Evolutionary conservation across 2,329 filamentous ascomycete genomes (phyloP), one percentile per base, ranked within the genome.

Genomic region (Orbilia oligospora): DNA sequence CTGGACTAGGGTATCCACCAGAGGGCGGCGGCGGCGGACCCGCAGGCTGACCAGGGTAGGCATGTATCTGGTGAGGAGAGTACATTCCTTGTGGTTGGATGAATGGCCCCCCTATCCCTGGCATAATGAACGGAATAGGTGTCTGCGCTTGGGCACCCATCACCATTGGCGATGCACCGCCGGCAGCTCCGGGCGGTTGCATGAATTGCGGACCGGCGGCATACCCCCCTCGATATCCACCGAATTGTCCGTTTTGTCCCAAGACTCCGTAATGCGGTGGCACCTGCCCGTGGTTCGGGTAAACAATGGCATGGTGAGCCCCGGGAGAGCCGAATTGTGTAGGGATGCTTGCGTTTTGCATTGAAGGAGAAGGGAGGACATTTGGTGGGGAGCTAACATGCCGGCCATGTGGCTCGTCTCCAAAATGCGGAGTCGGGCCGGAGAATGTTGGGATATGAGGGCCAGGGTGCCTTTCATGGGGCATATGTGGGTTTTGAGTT

Each of bases 1-100:
- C 91, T 0, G 95, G 95, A 83, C 95, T 97, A n/a, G 93, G 92
- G 83, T 93, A 97, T 16, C 93, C 93, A 81, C 91, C 92, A 6
- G 89, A 87, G 51, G 89, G 92, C 20, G 91, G 89, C 69, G 87
- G 86, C 71, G 88, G 86, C 78, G 86, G 86, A 80, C 87, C 85
- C 20, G 84, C 84, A 55, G 83, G 85, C 81, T 87, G 87, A 51
- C 87, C 87, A 41, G 88, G 87, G 80, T 90, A 90, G 84, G 91
- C 87, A 89, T 94, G 88, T 86, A 92, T 85, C 86, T 92, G 83
- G 83, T 89, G 90, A n/a, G 90, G 90, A 20, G 93, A 91, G 84
- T 96, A 97, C 89, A 97, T 94, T 41, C 87, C 89, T 89, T 95
- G 91, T 81, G 75, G 75, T 38, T 91, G 91, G 64, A 88, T 87